Evolutionary conservation across 306 rosid species (phyloP).

Genomic region (Quercus dentata): DNA sequence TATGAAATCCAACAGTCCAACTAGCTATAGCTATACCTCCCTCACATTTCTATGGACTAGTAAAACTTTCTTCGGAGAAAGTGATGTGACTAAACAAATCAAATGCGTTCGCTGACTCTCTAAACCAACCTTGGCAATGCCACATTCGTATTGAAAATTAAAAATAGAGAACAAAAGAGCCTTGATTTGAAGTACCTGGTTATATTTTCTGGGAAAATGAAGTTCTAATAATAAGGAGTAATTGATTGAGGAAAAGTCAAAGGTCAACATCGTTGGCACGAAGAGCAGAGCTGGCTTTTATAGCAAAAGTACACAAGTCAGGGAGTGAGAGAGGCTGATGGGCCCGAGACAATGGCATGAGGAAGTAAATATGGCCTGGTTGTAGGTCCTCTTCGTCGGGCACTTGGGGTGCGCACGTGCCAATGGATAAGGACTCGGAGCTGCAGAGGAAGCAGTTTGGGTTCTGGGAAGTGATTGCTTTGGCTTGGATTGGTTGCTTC

Average conservation of each 20-base stretch:
- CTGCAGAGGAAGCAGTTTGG: conserved; percentile 53
- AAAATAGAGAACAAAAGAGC: neutral
- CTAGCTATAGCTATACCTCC: neutral
- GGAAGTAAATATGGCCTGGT: conserved; percentile 69
- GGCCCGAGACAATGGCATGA: conserved; percentile 48
- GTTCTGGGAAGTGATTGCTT: conserved; percentile 30
- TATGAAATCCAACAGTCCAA: neutral
- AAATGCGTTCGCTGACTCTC: too few species aligned
- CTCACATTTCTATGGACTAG: neutral
- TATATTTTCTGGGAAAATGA: neutral
- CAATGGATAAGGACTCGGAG: conserved; percentile 59
- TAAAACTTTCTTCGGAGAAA: neutral
- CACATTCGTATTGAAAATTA: neutral
- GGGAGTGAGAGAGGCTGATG: conserved; percentile 42
- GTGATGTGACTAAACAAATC: neutral
- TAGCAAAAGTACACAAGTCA: conserved; percentile 61
- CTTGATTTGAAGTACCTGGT: neutral
- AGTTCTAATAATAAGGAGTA: neutral
- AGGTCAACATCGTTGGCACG: conserved; percentile 1
- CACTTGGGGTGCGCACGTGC: conserved; percentile 46
- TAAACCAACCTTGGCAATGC: neutral
- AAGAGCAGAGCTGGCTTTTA: conserved; percentile 53
- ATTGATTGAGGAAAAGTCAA: neutral
- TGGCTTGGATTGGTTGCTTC: conserved; percentile 42
- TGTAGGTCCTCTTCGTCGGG: conserved; percentile 52